A percentile compares a stretch with the other conserved stretches of the same genome.
phyloP scores from a whole-genome alignment of 2,329 filamentous ascomycete genomes.

The Chrysoporthe puriensis region DNA sequence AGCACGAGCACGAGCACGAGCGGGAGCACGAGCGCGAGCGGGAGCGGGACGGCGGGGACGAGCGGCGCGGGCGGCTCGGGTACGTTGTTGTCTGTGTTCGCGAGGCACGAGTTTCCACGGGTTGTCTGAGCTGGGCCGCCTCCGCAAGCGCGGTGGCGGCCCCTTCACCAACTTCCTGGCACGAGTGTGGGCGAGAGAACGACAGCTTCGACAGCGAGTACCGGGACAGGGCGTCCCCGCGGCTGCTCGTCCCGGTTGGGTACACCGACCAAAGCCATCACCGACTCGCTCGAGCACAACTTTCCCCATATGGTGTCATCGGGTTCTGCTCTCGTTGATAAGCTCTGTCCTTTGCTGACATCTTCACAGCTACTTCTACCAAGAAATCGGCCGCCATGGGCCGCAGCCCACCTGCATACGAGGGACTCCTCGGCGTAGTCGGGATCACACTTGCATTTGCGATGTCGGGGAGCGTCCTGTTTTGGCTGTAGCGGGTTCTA shows the following conservation, averaged over 20 bases:
- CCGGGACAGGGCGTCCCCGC: too few relatives aligned
- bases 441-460: conserved; percentile 17
- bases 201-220: too few relatives aligned
- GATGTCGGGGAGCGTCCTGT: conserved; percentile 20
- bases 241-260: too few relatives aligned
- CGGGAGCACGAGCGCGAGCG: not conserved
- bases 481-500: conserved; percentile 14
- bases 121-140: not conserved
- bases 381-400: conserved; percentile 15
- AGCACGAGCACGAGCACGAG: conserved; percentile 10
- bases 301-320: too few relatives aligned
- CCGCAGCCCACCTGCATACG: not conserved
- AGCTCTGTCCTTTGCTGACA: conserved; percentile 6
- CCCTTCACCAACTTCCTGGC: too few relatives aligned
- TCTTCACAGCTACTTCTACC: conserved; percentile 20
- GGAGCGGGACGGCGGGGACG: conserved; percentile 6
- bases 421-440: conserved; percentile 13
- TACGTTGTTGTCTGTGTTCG: not conserved
- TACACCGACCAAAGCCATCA: too few relatives aligned
- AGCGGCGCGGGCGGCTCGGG: conserved; percentile 13
- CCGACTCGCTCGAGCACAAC: too few relatives aligned
- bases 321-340: too few relatives aligned
- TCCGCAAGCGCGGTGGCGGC: too few relatives aligned
- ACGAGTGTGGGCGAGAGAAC: too few relatives aligned
- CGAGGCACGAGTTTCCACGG: not conserved